Conservation (phyloP, 495 filamentous ascomycete genomes). For the Tetracladium setigerum region DNA sequence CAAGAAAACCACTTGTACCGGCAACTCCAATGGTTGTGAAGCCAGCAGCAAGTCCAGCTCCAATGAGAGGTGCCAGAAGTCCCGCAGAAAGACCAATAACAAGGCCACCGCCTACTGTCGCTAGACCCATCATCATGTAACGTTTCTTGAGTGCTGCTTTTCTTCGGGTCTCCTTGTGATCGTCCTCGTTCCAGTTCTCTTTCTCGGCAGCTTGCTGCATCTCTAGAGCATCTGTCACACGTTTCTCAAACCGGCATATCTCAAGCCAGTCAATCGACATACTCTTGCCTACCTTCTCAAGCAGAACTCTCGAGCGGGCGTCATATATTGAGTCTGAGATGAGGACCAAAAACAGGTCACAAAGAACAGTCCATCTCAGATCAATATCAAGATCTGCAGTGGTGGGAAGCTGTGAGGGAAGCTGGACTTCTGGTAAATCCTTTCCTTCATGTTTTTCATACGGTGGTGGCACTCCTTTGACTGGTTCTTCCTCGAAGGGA, state of each 20-base stretch:
- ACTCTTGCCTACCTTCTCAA: slow-evolving; percentile 74
- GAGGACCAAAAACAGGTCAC: slow-evolving; percentile 89
- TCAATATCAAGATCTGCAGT: slow-evolving; percentile 89
- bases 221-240: slow-evolving; percentile 91
- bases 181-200: slow-evolving; percentile 95
- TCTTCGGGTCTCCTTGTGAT: slow-evolving; percentile 82
- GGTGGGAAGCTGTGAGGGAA: slow-evolving; percentile 70
- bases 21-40: slow-evolving; percentile 92
- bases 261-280: slow-evolving; percentile 85
- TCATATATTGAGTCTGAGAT: slow-evolving; percentile 96
- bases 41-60: slow-evolving; percentile 87
- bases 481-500: slow-evolving; percentile 27
- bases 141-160: slow-evolving; percentile 73
- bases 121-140: slow-evolving; percentile 92
- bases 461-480: slow-evolving; percentile 54
- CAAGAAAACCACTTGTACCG: slow-evolving; percentile 83
- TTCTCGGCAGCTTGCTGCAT: slow-evolving; percentile 91
- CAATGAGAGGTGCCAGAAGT: slow-evolving; percentile 87
- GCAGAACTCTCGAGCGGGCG: slow-evolving; percentile 72
- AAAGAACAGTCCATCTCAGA: slow-evolving; percentile 94
- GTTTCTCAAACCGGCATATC: slow-evolving; percentile 94
- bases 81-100: slow-evolving; percentile 96
- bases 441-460: slow-evolving; percentile 65
- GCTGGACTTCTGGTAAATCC: slow-evolving; percentile 66
- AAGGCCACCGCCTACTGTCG: slow-evolving; percentile 89